Percentiles rank a stretch among this genome's conserved stretches.
These are phyloP conservation scores for Ganoderma leucocontextum DNA, from an alignment of 1,284 basidiomycete genomes.

Conservation along the genomic window DNA sequence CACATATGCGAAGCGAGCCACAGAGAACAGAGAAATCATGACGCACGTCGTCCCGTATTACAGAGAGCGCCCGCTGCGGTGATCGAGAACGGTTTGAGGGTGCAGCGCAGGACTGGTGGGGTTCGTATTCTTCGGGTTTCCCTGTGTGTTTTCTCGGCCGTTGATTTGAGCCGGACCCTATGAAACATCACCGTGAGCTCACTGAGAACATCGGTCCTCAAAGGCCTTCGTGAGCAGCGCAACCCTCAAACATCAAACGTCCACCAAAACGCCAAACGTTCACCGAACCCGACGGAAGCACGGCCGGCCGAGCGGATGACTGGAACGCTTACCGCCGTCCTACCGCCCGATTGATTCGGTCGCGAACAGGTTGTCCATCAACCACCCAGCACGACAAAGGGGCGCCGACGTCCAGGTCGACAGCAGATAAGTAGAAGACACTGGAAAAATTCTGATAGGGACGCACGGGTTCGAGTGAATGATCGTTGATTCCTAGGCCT, in stretches of 20 bases:
- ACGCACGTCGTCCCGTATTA: not conserved
- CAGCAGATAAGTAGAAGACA: not conserved
- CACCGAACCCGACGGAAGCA: not conserved
- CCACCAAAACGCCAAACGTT: not conserved
- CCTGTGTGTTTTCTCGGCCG: not conserved
- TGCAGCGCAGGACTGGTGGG: not conserved
- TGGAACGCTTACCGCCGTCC: not conserved
- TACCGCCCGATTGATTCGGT: not conserved
- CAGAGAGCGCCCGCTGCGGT: conserved; percentile 1
- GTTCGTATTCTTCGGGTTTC: not conserved
- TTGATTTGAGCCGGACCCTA: not conserved
- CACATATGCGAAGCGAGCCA: not conserved
- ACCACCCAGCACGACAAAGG: not conserved
- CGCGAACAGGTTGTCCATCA: not conserved
- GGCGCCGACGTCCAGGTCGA: not conserved
- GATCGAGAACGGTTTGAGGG: not conserved
- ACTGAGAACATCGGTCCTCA: not conserved
- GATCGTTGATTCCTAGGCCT: not conserved
- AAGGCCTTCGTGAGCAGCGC: not conserved
- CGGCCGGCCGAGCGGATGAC: not conserved
- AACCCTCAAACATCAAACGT: not conserved
- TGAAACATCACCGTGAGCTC: not conserved
- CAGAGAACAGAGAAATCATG: conserved; percentile 6
- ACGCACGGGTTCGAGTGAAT: not conserved
- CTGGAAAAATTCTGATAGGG: not conserved